Evolutionary conservation across 345 rosid genomes (phyloP).

Genomic region (Raphanus sativus): DNA sequence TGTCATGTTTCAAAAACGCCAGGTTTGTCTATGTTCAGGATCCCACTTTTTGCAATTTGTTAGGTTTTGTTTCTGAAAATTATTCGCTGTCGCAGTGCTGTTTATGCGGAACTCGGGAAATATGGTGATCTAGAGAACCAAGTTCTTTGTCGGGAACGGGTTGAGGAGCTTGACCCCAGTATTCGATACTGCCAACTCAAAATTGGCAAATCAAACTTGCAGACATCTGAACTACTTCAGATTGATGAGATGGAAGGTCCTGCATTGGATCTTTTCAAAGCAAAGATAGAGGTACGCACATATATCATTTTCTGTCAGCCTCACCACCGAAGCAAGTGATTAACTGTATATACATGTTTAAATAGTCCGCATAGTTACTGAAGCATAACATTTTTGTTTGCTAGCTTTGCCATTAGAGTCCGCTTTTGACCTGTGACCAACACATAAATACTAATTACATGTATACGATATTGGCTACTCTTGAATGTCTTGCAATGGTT

Average conservation of each 20-base stretch:
- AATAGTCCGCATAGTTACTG: not conserved
- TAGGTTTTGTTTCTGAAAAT: conserved; percentile 12
- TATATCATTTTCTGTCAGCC: not conserved
- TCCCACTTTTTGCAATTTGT: not conserved
- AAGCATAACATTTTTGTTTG: not conserved
- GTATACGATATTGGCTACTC: conserved; percentile 10
- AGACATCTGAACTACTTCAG: conserved; percentile 83
- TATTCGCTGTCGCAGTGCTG: conserved; percentile 55
- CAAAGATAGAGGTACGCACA: conserved; percentile 82
- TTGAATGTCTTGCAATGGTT: no score
- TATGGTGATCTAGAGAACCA: conserved; percentile 98
- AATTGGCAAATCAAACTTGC: conserved; percentile 86
- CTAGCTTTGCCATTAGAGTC: conserved; percentile 11
- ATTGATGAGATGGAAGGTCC: conserved; percentile 99
- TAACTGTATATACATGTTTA: not conserved
- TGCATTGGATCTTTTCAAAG: conserved; percentile 88
- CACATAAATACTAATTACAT: not conserved
- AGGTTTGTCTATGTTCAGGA: conserved; percentile 55
- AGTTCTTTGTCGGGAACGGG: conserved; percentile 89
- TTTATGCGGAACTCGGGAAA: conserved; percentile 95
- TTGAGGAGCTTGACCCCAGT: conserved; percentile 97
- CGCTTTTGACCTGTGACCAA: not conserved
- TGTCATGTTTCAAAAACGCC: conserved; percentile 85
- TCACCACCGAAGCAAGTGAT: conserved; percentile 5
- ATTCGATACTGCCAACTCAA: conserved; percentile 90